These are phyloP conservation scores for Hypoxylon intermedium DNA, from an alignment of 495 filamentous ascomycete genomes.

Conservation along the genomic window DNA sequence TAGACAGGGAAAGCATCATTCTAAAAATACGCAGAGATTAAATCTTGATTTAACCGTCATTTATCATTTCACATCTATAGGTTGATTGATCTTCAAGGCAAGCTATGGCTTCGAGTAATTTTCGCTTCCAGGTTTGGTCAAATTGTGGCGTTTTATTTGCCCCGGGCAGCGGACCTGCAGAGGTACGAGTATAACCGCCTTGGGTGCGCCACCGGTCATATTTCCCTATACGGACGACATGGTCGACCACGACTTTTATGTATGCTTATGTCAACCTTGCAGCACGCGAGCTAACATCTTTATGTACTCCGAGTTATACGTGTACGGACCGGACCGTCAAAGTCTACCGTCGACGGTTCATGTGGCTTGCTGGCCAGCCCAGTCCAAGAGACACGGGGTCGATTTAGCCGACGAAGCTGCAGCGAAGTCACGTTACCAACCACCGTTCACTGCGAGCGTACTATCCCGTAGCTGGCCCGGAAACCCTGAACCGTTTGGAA, in stretches of 20 bases:
- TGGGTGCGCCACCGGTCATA: conserved; percentile 14
- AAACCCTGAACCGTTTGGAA: conserved; percentile 14
- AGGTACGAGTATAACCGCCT: conserved; percentile 13
- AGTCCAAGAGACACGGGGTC: conserved; percentile 20
- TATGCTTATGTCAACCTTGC: conserved; percentile 28
- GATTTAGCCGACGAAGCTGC: conserved; percentile 36
- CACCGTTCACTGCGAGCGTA: conserved; percentile 21
- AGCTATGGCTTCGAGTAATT: neutral
- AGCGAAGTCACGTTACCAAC: conserved; percentile 36
- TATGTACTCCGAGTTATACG: conserved; percentile 9
- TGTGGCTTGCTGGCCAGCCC: conserved; percentile 12
- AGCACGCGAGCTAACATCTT: neutral
- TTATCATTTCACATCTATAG: conserved; percentile 15
- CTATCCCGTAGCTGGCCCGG: conserved; percentile 21
- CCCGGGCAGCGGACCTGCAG: neutral
- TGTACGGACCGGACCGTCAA: conserved; percentile 20
- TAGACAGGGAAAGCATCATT: conserved; percentile 1
- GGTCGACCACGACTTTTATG: neutral
- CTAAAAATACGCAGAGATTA: conserved; percentile 14
- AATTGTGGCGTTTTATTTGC: conserved; percentile 15
- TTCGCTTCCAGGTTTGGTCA: neutral
- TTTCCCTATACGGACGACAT: conserved; percentile 22
- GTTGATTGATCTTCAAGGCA: conserved; percentile 9
- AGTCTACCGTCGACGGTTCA: conserved; percentile 10
- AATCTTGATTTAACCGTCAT: conserved; percentile 3